Conservation (phyloP, 345 rosid genomes). For the Pistacia atlantica region DNA sequence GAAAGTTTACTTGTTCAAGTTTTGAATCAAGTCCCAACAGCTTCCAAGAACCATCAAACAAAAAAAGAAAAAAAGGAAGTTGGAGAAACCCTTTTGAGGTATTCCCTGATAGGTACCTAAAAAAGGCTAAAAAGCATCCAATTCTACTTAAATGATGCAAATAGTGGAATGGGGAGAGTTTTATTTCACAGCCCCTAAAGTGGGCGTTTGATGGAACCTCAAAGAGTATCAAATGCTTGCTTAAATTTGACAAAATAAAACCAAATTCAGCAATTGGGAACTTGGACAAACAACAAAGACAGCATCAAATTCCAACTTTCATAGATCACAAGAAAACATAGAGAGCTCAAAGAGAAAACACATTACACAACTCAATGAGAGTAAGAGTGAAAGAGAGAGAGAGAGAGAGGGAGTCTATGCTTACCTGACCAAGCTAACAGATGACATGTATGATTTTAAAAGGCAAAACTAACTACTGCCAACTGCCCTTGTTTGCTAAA, state of each 20-base stretch:
- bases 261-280: constrained; percentile 44
- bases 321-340: constrained; percentile 39
- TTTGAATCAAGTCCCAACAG: constrained; percentile 45
- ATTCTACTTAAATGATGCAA: constrained; percentile 53
- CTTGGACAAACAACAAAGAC: constrained; percentile 48
- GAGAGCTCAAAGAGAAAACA: constrained; percentile 23
- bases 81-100: constrained; percentile 45
- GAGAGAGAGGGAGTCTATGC: constrained; percentile 30
- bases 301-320: constrained; percentile 71
- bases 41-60: constrained; percentile 14
- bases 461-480: constrained; percentile 62
- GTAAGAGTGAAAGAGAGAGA: constrained; percentile 23
- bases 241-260: constrained; percentile 43
- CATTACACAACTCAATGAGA: not conserved
- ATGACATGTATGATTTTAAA: constrained; percentile 61
- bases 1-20: constrained; percentile 16
- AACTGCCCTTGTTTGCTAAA: constrained; percentile 60
- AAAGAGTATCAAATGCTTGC: constrained; percentile 66
- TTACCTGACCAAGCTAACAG: constrained; percentile 51
- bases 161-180: constrained; percentile 40
- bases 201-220: constrained; percentile 32
- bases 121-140: constrained; percentile 51
- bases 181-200: constrained; percentile 38
- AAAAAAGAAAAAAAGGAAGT: constrained; percentile 24
- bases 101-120: constrained; percentile 46